phyloP scores from a whole-genome alignment of 192 early-diverging fungal genomes.

The Endogone sp. region DNA sequence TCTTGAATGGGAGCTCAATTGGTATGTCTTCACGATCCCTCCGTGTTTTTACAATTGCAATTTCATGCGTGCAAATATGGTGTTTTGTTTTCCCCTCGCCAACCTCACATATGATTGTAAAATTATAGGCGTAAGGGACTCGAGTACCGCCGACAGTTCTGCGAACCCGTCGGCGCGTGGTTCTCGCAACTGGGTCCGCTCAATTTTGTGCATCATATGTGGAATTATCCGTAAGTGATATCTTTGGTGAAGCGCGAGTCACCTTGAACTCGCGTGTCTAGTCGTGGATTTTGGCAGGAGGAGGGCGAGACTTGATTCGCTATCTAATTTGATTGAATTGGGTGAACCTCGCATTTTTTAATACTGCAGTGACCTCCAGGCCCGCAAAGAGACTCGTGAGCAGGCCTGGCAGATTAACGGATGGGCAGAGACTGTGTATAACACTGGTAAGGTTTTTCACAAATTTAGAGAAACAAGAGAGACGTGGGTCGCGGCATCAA shows the following conservation, averaged over 20 bases:
- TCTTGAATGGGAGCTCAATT: constrained; percentile 91
- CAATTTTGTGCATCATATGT: constrained; percentile 91
- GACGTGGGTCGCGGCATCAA: not conserved
- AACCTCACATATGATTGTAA: too few species aligned
- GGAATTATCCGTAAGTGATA: constrained; percentile 73
- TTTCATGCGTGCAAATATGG: too few species aligned
- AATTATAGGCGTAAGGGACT: constrained; percentile 69
- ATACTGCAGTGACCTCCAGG: constrained; percentile 66
- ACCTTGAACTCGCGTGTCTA: constrained; percentile 11
- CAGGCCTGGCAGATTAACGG: constrained; percentile 91
- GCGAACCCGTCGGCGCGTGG: constrained; percentile 94
- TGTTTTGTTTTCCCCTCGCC: too few species aligned
- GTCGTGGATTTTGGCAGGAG: constrained; percentile 11
- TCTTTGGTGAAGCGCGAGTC: not conserved
- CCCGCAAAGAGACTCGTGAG: constrained; percentile 87
- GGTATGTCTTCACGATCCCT: constrained; percentile 39
- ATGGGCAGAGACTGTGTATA: constrained; percentile 89
- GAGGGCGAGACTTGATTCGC: too few species aligned
- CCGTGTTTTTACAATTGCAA: too few species aligned
- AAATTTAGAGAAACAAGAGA: not conserved
- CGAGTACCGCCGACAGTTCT: constrained; percentile 81
- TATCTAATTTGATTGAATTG: not conserved
- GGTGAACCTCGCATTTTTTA: not conserved
- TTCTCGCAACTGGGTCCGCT: constrained; percentile 87
- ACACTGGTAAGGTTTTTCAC: constrained; percentile 58